Conservation (phyloP, 805 yeast genomes). For the Sporopachydermia lactativora region DNA sequence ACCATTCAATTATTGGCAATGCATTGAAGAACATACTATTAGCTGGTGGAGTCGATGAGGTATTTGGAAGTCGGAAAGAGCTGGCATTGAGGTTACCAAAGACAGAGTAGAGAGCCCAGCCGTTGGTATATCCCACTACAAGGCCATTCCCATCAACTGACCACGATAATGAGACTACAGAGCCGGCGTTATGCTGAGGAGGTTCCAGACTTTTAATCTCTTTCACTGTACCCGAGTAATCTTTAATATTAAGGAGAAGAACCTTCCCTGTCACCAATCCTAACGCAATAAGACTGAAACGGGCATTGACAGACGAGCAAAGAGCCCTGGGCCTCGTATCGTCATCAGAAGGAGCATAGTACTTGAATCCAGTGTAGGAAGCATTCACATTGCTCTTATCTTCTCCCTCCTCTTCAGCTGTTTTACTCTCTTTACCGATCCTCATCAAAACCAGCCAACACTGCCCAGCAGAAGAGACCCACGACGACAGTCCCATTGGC, state of each 20-base stretch:
- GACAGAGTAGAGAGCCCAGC: conserved; percentile 35
- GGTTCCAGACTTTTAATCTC: conserved; percentile 19
- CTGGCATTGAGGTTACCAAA: conserved; percentile 32
- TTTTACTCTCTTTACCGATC: conserved; percentile 5
- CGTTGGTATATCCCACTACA: conserved; percentile 21
- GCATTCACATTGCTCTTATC: background rate
- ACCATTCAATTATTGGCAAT: conserved; percentile 18
- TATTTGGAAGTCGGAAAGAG: conserved; percentile 15
- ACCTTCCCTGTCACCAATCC: conserved; percentile 24
- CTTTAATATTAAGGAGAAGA: conserved; percentile 23
- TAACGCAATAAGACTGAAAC: conserved; percentile 26
- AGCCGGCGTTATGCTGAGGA: conserved; percentile 15
- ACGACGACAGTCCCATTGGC: conserved; percentile 18
- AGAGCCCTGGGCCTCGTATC: conserved; percentile 8
- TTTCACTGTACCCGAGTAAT: conserved; percentile 18
- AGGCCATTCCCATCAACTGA: conserved; percentile 23
- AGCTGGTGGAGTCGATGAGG: conserved; percentile 8
- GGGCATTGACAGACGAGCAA: conserved; percentile 24
- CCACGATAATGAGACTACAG: conserved; percentile 18
- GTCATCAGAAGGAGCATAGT: conserved; percentile 5
- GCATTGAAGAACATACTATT: conserved; percentile 9
- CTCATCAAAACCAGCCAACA: conserved; percentile 12
- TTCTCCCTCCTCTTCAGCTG: conserved; percentile 2
- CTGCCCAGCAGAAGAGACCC: conserved; percentile 15
- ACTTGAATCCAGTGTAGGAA: conserved; percentile 4